Conservation (phyloP, 768 basidiomycete species). For the Daedaleopsis sinensis region DNA sequence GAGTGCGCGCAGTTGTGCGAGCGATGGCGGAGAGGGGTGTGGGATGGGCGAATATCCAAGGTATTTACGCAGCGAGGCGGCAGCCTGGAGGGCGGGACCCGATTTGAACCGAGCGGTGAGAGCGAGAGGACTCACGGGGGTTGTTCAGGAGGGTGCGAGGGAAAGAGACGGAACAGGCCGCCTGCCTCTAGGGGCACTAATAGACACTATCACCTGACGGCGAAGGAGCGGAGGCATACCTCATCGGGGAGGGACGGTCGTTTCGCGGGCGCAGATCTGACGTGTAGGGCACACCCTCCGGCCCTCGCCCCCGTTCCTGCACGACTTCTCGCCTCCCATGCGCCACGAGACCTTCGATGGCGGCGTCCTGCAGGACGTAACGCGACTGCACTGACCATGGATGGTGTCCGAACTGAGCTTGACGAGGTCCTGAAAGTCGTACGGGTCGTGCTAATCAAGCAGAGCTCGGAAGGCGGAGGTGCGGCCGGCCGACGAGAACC, state of each 20-base stretch:
- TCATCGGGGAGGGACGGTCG: too few species aligned
- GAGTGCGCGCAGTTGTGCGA: conserved; percentile 7
- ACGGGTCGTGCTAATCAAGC: too few species aligned
- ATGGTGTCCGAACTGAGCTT: too few species aligned
- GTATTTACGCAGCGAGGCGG: conserved; percentile 11
- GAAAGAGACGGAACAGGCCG: not conserved
- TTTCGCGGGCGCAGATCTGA: too few species aligned
- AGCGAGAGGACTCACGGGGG: conserved; percentile 16
- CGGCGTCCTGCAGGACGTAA: too few species aligned
- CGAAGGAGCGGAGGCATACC: not conserved
- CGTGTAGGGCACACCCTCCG: too few species aligned
- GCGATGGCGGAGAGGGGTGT: conserved; percentile 5
- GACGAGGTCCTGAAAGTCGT: too few species aligned
- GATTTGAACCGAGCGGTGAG: conserved; percentile 18
- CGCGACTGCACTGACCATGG: too few species aligned
- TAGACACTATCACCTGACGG: not conserved
- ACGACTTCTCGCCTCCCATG: too few species aligned
- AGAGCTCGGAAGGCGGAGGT: too few species aligned
- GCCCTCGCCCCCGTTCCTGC: too few species aligned
- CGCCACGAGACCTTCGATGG: too few species aligned
- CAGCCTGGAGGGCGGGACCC: not conserved
- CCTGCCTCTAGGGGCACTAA: not conserved
- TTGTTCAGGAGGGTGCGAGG: conserved; percentile 4
- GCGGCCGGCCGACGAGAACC: not conserved
- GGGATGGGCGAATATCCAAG: conserved; percentile 9